Percentiles rank a stretch among this genome's conserved stretches.
Conservation (phyloP, 495 filamentous ascomycete genomes). For the Podospora pseudoanserina region DNA sequence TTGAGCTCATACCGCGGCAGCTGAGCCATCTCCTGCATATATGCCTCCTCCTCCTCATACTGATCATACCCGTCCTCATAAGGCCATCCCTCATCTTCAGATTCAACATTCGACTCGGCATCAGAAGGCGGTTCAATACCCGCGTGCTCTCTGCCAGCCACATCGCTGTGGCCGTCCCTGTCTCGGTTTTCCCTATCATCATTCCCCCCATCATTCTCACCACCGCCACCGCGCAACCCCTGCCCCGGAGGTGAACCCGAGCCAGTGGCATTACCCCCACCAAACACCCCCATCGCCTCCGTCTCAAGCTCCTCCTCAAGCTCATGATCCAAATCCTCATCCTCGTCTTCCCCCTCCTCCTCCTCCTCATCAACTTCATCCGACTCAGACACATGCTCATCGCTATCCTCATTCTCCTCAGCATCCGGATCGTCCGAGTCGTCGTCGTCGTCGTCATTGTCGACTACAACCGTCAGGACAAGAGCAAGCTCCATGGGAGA, state of each 20-base stretch:
- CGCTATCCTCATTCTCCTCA: slow-evolving; percentile 12
- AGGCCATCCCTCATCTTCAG: neutral
- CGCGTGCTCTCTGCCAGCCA: neutral
- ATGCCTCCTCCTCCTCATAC: neutral
- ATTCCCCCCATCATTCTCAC: neutral
- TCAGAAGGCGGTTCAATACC: neutral
- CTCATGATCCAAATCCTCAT: slow-evolving; percentile 5
- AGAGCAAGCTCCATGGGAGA: neutral
- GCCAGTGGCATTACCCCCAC: neutral
- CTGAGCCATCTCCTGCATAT: neutral
- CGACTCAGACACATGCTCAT: neutral
- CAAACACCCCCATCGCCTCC: neutral
- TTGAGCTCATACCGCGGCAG: neutral
- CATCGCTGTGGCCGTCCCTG: neutral
- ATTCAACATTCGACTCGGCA: neutral
- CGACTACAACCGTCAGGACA: slow-evolving; percentile 9
- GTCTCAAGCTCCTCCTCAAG: slow-evolving; percentile 1
- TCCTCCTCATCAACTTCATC: slow-evolving; percentile 4
- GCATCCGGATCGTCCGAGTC: slow-evolving; percentile 3
- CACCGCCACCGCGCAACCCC: neutral
- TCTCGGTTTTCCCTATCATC: neutral
- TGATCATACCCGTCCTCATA: neutral
- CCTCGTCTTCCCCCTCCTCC: neutral
- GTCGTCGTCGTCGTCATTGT: neutral
- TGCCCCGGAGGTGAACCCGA: neutral